Conservation (phyloP, 768 basidiomycete genomes). For the Coprinopsis strossmayeri region DNA sequence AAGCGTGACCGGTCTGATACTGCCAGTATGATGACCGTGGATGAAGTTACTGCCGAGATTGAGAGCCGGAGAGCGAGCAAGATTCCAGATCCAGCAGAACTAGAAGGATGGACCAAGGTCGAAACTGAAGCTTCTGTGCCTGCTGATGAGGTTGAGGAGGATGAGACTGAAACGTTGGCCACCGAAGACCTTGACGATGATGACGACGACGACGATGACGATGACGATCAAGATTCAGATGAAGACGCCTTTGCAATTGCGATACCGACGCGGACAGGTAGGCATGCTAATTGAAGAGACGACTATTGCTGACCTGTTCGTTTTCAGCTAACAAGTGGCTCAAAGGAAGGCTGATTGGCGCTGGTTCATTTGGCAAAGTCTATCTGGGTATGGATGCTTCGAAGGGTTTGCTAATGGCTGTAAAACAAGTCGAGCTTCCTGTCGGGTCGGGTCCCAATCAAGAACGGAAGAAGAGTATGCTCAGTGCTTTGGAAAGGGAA, state of each 20-base stretch:
- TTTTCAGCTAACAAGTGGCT: constrained; percentile 86
- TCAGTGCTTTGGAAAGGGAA: constrained; percentile 85
- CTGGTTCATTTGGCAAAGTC: constrained; percentile 92
- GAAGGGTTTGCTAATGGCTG: constrained; percentile 89
- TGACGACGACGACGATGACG: constrained; percentile 37
- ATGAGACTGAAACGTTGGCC: constrained; percentile 38
- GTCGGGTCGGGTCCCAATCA: constrained; percentile 80
- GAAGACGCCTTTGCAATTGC: constrained; percentile 37
- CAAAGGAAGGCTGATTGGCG: constrained; percentile 91
- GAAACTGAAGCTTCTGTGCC: constrained; percentile 34
- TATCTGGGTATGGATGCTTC: constrained; percentile 94
- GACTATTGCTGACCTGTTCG: constrained; percentile 4
- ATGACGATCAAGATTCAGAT: constrained; percentile 36
- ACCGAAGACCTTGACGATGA: constrained; percentile 37
- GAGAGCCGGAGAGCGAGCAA: constrained; percentile 62
- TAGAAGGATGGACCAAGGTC: constrained; percentile 73
- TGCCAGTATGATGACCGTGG: constrained; percentile 89
- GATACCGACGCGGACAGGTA: constrained; percentile 23
- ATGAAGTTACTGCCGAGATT: constrained; percentile 96
- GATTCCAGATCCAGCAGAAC: constrained; percentile 32
- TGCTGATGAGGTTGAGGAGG: constrained; percentile 27
- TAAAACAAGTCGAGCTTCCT: constrained; percentile 94
- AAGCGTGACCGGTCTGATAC: constrained; percentile 84
- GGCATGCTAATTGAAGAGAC: background rate
- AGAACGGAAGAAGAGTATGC: constrained; percentile 91